Percentiles rank a stretch among this genome's conserved stretches.
Evolutionary conservation across 1,284 basidiomycete genomes (phyloP).

Genomic region (Gymnopus androsaceus): DNA sequence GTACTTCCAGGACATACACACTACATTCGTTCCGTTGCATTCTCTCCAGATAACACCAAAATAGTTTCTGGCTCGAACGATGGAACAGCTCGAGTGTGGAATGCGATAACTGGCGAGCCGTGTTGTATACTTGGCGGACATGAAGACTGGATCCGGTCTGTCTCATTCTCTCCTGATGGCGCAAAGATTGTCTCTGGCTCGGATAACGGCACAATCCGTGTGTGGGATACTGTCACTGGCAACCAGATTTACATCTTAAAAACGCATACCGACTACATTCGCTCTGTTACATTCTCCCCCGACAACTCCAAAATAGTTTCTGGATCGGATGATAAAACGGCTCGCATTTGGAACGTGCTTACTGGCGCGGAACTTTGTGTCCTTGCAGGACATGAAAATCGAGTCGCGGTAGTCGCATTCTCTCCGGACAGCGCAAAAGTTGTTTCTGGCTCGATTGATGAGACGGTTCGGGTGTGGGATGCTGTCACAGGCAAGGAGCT

Average conservation of each 20-base stretch:
- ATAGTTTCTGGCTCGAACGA: neutral
- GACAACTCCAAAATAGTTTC: neutral
- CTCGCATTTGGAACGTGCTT: neutral
- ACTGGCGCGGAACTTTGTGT: neutral
- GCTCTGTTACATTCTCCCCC: neutral
- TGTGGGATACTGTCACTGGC: neutral
- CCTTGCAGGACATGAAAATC: neutral
- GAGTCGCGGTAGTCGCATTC: neutral
- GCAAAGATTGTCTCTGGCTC: neutral
- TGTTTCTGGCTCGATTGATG: constrained; percentile 22
- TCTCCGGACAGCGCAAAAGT: constrained; percentile 19
- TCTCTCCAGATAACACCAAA: neutral
- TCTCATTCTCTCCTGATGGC: constrained; percentile 1
- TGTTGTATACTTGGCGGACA: neutral
- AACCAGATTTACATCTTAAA: neutral
- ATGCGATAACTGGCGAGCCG: neutral
- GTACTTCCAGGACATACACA: neutral
- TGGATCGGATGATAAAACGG: neutral
- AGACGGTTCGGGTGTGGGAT: constrained; percentile 22
- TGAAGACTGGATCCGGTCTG: neutral
- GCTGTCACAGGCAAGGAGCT: constrained; percentile 26
- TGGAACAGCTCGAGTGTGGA: neutral
- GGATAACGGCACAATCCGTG: neutral
- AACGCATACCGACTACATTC: neutral
- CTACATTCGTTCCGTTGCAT: neutral